Evolutionary conservation across 257 asterid genomes (phyloP).

Genomic region (Solanum virginianum): DNA sequence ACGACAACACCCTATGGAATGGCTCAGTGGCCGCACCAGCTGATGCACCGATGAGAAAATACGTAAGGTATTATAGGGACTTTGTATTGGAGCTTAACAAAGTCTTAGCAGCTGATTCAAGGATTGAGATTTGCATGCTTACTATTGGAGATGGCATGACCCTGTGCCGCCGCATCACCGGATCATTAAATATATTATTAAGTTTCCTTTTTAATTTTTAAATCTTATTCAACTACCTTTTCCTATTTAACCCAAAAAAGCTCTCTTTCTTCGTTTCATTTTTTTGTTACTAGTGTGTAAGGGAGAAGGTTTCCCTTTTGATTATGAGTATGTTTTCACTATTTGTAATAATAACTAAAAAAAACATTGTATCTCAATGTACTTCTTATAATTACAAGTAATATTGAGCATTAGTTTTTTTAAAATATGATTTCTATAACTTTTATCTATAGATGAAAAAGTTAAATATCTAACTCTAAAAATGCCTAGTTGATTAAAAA

Average conservation of each 20-base stretch:
- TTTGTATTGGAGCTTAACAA: constrained; percentile 13
- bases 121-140: constrained; percentile 17
- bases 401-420: background rate
- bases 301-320: background rate
- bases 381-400: background rate
- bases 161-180: constrained; percentile 10
- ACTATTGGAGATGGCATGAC: constrained; percentile 20
- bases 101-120: constrained; percentile 8
- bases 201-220: background rate
- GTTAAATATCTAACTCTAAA: background rate
- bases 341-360: background rate
- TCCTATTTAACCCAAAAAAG: background rate
- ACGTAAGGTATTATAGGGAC: constrained; percentile 10
- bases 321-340: background rate
- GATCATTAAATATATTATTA: background rate
- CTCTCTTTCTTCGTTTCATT: background rate
- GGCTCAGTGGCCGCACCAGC: constrained; percentile 9
- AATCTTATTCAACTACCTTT: background rate
- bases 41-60: constrained; percentile 8
- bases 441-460: background rate
- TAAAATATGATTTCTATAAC: background rate
- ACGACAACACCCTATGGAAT: constrained; percentile 19
- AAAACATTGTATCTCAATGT: background rate
- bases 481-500: background rate
- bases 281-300: background rate